These are phyloP conservation scores for Exophiala sideris DNA, from an alignment of 2,329 filamentous ascomycete genomes.

Conservation along the genomic window DNA sequence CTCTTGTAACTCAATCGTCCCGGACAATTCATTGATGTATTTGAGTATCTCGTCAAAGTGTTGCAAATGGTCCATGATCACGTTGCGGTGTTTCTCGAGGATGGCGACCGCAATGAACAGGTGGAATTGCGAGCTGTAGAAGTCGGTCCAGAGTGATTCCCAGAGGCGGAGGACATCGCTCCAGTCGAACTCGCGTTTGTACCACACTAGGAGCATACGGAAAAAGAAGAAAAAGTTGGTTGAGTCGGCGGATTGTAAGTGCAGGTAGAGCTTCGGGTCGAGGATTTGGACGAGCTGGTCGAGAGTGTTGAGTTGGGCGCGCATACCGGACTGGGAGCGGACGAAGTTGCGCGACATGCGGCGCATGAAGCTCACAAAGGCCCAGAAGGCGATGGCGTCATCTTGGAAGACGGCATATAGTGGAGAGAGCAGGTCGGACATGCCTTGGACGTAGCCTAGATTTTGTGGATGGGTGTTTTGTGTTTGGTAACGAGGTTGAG, in stretches of 20 bases:
- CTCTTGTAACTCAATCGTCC: slow-evolving; percentile 83
- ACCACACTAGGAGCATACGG: slow-evolving; percentile 98
- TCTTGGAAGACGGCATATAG: slow-evolving; percentile 98
- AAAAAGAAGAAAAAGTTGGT: slow-evolving; percentile 99
- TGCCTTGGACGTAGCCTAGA: slow-evolving; percentile 95
- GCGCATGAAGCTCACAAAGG: slow-evolving; percentile 92
- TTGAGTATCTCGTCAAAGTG: slow-evolving; percentile 97
- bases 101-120: slow-evolving; percentile 92
- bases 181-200: slow-evolving; percentile 95
- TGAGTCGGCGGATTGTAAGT: slow-evolving; percentile 83
- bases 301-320: slow-evolving; percentile 80
- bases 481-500: slow-evolving; percentile 14
- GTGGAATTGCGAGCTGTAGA: slow-evolving; percentile 82
- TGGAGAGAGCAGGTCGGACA: slow-evolving; percentile 93
- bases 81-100: slow-evolving; percentile 89
- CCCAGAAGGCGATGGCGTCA: slow-evolving; percentile 96
- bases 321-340: slow-evolving; percentile 94
- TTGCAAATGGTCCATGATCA: slow-evolving; percentile 90
- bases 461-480: slow-evolving; percentile 52
- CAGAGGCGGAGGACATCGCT: slow-evolving; percentile 79
- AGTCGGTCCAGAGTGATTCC: slow-evolving; percentile 95
- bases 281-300: slow-evolving; percentile 96
- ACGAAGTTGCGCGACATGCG: slow-evolving; percentile 98
- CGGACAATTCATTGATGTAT: slow-evolving; percentile 93
- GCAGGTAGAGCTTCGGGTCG: slow-evolving; percentile 89